Percentiles rank a stretch among this genome's conserved stretches.
Conservation (phyloP, 192 early-diverging fungal genomes). For the Haplosporangium gracile region DNA sequence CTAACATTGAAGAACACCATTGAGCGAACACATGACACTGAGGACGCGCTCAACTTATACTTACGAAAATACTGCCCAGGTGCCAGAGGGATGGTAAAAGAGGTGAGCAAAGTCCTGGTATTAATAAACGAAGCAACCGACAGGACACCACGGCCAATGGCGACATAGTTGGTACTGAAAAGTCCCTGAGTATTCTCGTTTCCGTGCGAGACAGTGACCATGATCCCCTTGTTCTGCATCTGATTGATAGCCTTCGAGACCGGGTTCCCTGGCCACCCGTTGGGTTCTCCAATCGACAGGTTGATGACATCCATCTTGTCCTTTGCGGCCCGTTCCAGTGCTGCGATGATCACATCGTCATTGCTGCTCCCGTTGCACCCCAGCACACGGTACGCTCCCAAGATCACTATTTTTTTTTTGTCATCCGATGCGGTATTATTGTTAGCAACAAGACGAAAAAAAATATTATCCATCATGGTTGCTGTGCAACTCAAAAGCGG, state of each 20-base stretch:
- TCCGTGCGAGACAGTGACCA: constrained; percentile 69
- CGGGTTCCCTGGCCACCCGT: constrained; percentile 70
- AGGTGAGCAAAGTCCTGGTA: constrained; percentile 25
- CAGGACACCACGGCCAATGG: constrained; percentile 62
- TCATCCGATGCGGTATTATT: background rate
- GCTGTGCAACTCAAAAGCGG: background rate
- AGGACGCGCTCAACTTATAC: background rate
- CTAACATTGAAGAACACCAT: too few species aligned
- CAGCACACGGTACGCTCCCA: constrained; percentile 85
- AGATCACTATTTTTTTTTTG: constrained; percentile 43
- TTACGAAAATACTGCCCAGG: constrained; percentile 22
- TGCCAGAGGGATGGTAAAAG: constrained; percentile 32
- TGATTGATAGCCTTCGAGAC: constrained; percentile 66
- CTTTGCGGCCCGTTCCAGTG: constrained; percentile 74
- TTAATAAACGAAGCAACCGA: constrained; percentile 70
- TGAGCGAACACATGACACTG: too few species aligned
- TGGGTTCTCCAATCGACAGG: constrained; percentile 79
- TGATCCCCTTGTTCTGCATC: constrained; percentile 50
- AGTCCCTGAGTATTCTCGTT: constrained; percentile 74
- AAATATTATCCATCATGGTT: background rate
- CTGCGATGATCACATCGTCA: constrained; percentile 80
- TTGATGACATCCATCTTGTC: constrained; percentile 85
- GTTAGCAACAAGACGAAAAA: background rate
- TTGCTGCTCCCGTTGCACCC: constrained; percentile 77
- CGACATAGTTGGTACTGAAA: constrained; percentile 68